phyloP scores from a whole-genome alignment of 176 grass and related monocot species.

The Alloteropsis semialata region DNA sequence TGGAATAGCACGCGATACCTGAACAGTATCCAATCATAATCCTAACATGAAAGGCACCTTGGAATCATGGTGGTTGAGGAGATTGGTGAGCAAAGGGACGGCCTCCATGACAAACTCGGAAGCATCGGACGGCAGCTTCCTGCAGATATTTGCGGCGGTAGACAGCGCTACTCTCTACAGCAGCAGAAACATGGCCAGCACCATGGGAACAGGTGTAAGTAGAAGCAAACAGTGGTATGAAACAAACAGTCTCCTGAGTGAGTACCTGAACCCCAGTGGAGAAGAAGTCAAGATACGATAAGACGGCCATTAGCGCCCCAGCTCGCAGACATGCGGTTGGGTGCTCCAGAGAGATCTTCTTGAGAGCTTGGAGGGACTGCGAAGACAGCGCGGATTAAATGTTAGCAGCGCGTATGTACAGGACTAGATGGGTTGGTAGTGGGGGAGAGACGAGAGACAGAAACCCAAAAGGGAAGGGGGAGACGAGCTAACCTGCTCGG shows the following conservation, averaged over 20 bases:
- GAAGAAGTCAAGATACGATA: slow-evolving; percentile 88
- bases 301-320: slow-evolving; percentile 80
- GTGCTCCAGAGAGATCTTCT: slow-evolving; percentile 89
- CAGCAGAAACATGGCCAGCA: background rate
- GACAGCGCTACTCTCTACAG: slow-evolving; percentile 82
- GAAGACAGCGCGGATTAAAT: background rate
- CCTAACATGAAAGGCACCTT: slow-evolving; percentile 25
- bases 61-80: slow-evolving; percentile 81
- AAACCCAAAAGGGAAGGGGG: background rate
- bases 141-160: slow-evolving; percentile 89
- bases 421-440: too few relatives aligned
- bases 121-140: slow-evolving; percentile 87
- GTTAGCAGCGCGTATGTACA: background rate
- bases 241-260: too few relatives aligned
- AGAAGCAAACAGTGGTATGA: slow-evolving; percentile 5
- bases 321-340: slow-evolving; percentile 77
- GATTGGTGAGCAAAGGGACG: slow-evolving; percentile 77
- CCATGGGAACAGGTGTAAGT: slow-evolving; percentile 27
- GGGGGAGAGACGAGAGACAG: background rate
- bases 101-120: slow-evolving; percentile 92
- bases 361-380: slow-evolving; percentile 88
- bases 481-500: slow-evolving; percentile 66
- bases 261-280: slow-evolving; percentile 80
- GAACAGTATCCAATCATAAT: background rate
- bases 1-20: background rate